Evolutionary conservation across 2,329 filamentous ascomycete species (phyloP), one percentile per base, ranked within the genome.

Genomic region (Aspergillus oerlinghausenensis): DNA sequence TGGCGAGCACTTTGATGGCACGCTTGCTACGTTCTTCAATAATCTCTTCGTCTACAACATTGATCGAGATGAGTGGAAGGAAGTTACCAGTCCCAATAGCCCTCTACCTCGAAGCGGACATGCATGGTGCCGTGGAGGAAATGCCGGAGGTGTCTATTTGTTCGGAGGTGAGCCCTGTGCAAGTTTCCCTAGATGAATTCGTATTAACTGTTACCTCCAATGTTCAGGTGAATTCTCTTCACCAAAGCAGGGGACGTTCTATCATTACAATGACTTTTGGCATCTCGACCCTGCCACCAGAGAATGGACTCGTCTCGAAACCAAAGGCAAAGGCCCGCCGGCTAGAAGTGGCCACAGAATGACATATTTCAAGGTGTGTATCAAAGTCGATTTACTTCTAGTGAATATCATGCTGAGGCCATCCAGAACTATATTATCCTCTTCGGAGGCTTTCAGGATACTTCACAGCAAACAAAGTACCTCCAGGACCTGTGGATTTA

Each of bases 181-280:
- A 47, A 17, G 14, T 25, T 7, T 3, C 10, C 2, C 23, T 14
- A 4, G 43, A 9, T 14, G 23, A 23, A 25, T 26, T 10, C 19
- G 11, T 11, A 14, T 25, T 47, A 26, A 47, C 43, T 23, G 43
- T 6, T 45, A 3, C 4, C 3, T 19, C 21, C 23, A 14, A 23
- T 32, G 8, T 53, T 56, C 55, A 77, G 75, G 93, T 59, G 94
- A 99, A 75, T 99, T 99, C 73, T 95, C 90, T 56, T 93, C 88
- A 28, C 94, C 94, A 2, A 97, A 97, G 72, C 94, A 97, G 75
- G 94, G 94, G 3, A 97, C 93, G 0, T 99, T 99, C 69, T 97
- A 99, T 73, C 94, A 99, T 75, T 99, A 99, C 78, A 96, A 96
- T 68, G 94, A 97, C 76, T 97, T 99, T 73, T 99, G 94, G 93